Base-by-base conservation (phyloP, 805 yeast genomes). In the Wickerhamiella sergipiensis region DNA sequence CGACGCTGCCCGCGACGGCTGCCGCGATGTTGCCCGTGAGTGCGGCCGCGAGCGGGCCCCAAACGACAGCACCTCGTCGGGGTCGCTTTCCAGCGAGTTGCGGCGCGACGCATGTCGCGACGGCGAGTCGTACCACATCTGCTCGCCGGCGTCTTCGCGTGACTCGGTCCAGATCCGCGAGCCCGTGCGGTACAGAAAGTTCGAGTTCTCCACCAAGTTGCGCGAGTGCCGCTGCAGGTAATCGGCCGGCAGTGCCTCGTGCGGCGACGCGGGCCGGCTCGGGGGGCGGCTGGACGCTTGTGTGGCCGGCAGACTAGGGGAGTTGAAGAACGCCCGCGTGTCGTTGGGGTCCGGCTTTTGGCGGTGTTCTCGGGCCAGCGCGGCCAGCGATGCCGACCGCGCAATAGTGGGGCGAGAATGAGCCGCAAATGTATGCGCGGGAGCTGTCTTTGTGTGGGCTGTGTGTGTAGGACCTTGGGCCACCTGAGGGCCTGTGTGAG, bases 161-260 rank as follows among this genome's bases (percentile, higher is more conserved):
- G 54, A 43, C 22, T 57, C 63, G 45, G 53, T 59, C 61, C 61
- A 59, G 18, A 61, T 53, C 23, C 60, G 52, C 10, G 63, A 60
- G 10, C 63, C 63, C 1, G 63, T 58, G 18, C 64, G 57, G 31
- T 49, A 53, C 43, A 61, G 36, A 45, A 61, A 47, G 31, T 52
- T 56, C 4, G 61, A 48, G 46, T 52, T 50, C 40, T 59, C 59
- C 3, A 43, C 49, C n/a, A n/a, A 18, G 18, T 38, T 36, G 21
- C 49, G 46, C 24, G 24, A 18, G 15, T 40, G 43, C n/a, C 24
- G 23, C n/a, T 40, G 43, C 4, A 19, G 24, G n/a, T 40, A 15
- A 39, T 33, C 39, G 15, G 43, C 21, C 12, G 23, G 33, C 10
- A 19, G 21, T 17, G 7, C 22, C 13, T 21, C 17, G 21, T 44